These are phyloP conservation scores for Candida sp. DNA, from an alignment of 1,139 yeast species.

Conservation along the genomic window DNA sequence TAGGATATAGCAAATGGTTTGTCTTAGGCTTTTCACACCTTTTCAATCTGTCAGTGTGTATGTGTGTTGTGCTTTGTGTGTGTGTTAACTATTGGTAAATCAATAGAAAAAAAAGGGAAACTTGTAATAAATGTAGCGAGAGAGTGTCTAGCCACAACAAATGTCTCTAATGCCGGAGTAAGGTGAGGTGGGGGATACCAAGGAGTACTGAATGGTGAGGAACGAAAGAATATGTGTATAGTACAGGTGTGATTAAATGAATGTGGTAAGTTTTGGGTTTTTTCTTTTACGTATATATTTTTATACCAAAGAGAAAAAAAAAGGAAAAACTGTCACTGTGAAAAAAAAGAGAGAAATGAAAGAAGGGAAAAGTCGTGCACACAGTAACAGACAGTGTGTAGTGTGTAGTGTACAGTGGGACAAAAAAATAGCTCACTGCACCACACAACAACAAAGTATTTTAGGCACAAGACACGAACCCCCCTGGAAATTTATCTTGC, in stretches of 20 bases:
- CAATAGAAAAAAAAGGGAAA: too few relatives aligned
- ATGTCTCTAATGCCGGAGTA: too few relatives aligned
- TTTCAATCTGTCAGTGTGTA: too few relatives aligned
- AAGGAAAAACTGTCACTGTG: not conserved
- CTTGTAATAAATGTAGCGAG: too few relatives aligned
- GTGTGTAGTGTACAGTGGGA: not conserved
- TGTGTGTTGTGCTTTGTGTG: too few relatives aligned
- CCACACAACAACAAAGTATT: not conserved
- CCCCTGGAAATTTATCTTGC: not conserved
- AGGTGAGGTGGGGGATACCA: too few relatives aligned
- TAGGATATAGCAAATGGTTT: too few relatives aligned
- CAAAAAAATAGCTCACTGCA: not conserved
- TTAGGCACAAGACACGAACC: conserved; percentile 1
- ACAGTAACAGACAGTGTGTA: not conserved
- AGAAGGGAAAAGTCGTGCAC: not conserved
- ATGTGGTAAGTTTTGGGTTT: not conserved
- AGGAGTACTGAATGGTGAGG: not conserved
- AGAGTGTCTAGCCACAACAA: too few relatives aligned
- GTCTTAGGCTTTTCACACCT: too few relatives aligned
- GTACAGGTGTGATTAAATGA: not conserved
- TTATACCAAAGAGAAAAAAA: not conserved
- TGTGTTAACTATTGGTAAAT: too few relatives aligned
- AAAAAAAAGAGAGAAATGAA: not conserved
- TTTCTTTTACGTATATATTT: not conserved
- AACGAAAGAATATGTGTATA: not conserved